phyloP scores from a whole-genome alignment of 2,329 filamentous ascomycete genomes.

The Beauveria scarabaeidicola region DNA sequence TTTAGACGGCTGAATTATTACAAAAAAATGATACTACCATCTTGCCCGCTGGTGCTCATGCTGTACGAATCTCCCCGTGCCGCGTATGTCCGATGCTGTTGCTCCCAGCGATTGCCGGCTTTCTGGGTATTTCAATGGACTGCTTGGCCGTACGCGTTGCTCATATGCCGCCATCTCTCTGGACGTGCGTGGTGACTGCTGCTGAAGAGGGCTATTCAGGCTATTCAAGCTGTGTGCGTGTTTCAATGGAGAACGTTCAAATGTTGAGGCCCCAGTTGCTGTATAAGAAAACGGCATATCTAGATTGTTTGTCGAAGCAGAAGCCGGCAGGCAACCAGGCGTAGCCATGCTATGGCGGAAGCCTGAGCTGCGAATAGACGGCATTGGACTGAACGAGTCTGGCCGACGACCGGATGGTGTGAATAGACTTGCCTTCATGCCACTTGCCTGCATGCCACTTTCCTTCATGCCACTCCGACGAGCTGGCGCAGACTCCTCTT shows the following conservation, averaged over 20 bases:
- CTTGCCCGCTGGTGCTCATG: slow-evolving; percentile 1
- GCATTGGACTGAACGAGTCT: slow-evolving; percentile 27
- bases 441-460: slow-evolving; percentile 30
- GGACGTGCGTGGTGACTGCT: slow-evolving; percentile 47
- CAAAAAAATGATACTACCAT: slow-evolving; percentile 4
- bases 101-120: slow-evolving; percentile 18
- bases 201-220: slow-evolving; percentile 31
- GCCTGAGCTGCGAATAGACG: slow-evolving; percentile 21
- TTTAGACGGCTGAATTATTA: neutral
- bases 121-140: slow-evolving; percentile 31
- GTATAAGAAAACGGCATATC: slow-evolving; percentile 13
- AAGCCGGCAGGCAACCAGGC: slow-evolving; percentile 21
- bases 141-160: slow-evolving; percentile 35
- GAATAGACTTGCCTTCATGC: slow-evolving; percentile 33
- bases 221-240: slow-evolving; percentile 62
- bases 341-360: slow-evolving; percentile 27
- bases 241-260: slow-evolving; percentile 74
- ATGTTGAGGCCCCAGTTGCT: slow-evolving; percentile 58
- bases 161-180: slow-evolving; percentile 53
- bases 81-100: neutral
- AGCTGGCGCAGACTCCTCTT: slow-evolving; percentile 39
- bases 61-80: neutral
- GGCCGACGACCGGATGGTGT: slow-evolving; percentile 30
- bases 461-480: slow-evolving; percentile 30
- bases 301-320: slow-evolving; percentile 17